These are phyloP conservation scores for Vigna reflexopilosa DNA, from an alignment of 306 rosid species.

Conservation along the genomic window DNA sequence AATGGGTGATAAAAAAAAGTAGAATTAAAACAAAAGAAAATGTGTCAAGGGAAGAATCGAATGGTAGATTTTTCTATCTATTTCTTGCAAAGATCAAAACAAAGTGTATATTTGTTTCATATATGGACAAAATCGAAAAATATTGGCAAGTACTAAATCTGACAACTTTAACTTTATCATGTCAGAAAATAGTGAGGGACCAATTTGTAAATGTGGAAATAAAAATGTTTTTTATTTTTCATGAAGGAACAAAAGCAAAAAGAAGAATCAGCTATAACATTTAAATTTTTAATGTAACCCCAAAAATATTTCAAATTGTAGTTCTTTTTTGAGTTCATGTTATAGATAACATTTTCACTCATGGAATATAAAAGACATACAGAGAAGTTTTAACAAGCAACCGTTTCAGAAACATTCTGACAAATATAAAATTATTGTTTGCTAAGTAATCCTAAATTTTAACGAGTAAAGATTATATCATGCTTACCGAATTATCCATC, in stretches of 20 bases:
- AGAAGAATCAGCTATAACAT: not conserved
- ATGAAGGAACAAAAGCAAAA: not conserved
- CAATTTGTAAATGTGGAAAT: not conserved
- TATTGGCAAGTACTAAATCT: no score
- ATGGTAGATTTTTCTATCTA: no score
- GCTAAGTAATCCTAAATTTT: not conserved
- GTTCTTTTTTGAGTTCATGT: not conserved
- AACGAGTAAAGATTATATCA: constrained; percentile 24
- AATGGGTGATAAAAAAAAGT: no score
- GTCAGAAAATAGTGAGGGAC: not conserved
- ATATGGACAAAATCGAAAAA: no score
- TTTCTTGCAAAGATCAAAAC: no score
- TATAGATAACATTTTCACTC: not conserved
- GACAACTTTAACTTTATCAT: not conserved
- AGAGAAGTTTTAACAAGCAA: not conserved
- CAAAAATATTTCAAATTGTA: not conserved
- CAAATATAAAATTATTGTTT: not conserved
- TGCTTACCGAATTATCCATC: constrained; percentile 66
- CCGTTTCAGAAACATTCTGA: not conserved
- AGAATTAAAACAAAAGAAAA: no score
- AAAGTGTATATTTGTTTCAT: no score
- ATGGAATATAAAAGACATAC: not conserved
- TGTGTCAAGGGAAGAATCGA: no score
- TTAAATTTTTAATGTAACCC: not conserved
- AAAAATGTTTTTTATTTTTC: not conserved